Conservation (phyloP, 176 grass and related monocot species). For the Ensete ventricosum region DNA sequence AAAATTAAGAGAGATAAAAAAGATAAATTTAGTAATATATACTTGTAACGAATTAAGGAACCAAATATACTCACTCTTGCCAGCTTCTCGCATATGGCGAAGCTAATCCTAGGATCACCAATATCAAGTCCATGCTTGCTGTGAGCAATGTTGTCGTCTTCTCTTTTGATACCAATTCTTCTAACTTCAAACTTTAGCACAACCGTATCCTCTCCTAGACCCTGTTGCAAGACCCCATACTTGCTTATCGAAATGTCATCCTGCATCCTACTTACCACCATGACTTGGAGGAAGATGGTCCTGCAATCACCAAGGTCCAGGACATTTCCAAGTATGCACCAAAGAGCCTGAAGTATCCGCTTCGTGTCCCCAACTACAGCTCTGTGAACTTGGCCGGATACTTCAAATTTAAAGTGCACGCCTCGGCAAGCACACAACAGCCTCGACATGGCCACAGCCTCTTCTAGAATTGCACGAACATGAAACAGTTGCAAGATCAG, state of each 20-base stretch:
- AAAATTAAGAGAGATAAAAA: not conserved
- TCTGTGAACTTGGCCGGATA: not conserved
- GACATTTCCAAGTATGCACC: not conserved
- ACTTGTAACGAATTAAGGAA: not conserved
- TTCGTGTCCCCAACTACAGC: not conserved
- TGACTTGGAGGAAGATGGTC: not conserved
- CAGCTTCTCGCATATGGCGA: slow-evolving; percentile 7
- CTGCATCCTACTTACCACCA: not conserved
- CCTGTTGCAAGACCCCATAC: not conserved
- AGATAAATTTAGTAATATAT: not conserved
- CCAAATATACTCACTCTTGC: not conserved
- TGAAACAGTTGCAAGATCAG: not conserved
- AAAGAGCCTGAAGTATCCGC: slow-evolving; percentile 1
- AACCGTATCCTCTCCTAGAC: not conserved
- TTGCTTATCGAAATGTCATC: not conserved
- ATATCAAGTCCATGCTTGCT: not conserved
- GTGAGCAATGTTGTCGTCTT: not conserved
- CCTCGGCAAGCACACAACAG: slow-evolving; percentile 9
- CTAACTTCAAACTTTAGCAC: not conserved
- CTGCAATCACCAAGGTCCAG: not conserved
- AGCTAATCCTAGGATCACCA: not conserved
- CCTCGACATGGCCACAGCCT: not conserved
- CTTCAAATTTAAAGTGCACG: not conserved
- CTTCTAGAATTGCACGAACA: not conserved
- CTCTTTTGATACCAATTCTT: not conserved